Base-by-base conservation (phyloP, 441 rosid genomes). In the Croton setiger region DNA sequence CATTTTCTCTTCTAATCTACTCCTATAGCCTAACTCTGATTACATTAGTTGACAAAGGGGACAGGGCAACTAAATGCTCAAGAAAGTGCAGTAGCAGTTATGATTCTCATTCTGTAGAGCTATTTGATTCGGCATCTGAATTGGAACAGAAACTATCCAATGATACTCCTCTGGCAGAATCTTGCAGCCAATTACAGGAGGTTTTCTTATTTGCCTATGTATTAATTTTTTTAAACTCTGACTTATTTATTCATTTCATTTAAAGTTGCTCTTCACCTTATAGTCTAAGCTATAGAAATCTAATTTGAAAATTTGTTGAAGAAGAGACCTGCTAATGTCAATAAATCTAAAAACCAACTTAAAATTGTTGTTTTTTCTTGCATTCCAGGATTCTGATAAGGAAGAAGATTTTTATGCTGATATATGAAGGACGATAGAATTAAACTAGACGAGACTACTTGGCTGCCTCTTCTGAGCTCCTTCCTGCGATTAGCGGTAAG, bases 361-460 rank as follows among this genome's bases (percentile, higher is more conserved):
- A 13, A 45, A 60, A 57, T 66, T 17, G 35, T 44, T 76, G 61
- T 10, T 63, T 20, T 6, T n/a, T 2, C 47, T 56, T 63, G 64
- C 62, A 68, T 66, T 79, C 14, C 80, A 85, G 94, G 90, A 81
- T 69, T 56, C 70, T 1, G 72, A 64, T 6, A 81, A 73, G 0
- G 89, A 84, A 2, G 87, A 85, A 0, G 89, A 88, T 60, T 82
- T 73, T 48, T 90, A 64, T 35, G 92, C 92, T 13, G 93, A 93
- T 63, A 90, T 93, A 70, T 87, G 44, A 87, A 85, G 13, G 92
- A 92, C 56, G 98, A 93, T 35, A 90, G 87, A 63, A 79, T 87
- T 74, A 77, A 82, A 37, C 85, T 93, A 3, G 93, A 90, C 13
- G 88, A 85, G 59, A 53, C 71, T 31, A 47, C 69, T 49, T 67